These are phyloP conservation scores for Elongisporangium prolatum DNA, from an alignment of 352 stramenopile species.

Conservation along the genomic window DNA sequence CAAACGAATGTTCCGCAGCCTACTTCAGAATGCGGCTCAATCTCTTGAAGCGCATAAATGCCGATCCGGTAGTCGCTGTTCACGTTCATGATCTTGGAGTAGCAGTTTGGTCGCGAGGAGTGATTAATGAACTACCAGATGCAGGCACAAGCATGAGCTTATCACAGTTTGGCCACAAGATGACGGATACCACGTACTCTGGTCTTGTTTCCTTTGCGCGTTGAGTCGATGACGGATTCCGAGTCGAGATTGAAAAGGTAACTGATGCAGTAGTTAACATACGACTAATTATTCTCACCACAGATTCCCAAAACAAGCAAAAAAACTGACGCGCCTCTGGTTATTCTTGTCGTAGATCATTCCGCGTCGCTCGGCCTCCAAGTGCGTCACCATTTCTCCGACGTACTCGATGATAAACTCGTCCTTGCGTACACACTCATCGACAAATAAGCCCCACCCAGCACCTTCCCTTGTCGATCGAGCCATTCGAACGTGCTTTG, in stretches of 20 bases:
- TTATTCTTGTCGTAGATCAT: constrained; percentile 88
- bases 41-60: constrained; percentile 89
- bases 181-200: constrained; percentile 38
- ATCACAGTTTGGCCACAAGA: neutral
- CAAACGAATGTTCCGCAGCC: constrained; percentile 2
- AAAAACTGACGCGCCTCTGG: constrained; percentile 41
- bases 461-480: constrained; percentile 74
- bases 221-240: constrained; percentile 91
- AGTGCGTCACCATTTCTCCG: constrained; percentile 90
- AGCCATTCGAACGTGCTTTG: constrained; percentile 71
- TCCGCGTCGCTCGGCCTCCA: constrained; percentile 88
- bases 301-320: no score
- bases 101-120: constrained; percentile 78
- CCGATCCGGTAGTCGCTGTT: constrained; percentile 92
- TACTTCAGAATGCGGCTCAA: constrained; percentile 85
- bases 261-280: no score
- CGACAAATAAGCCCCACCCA: constrained; percentile 91
- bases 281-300: no score
- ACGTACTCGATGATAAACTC: constrained; percentile 95
- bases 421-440: constrained; percentile 84
- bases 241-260: constrained; percentile 95
- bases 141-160: neutral
- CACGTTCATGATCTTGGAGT: constrained; percentile 87
- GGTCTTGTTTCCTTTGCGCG: constrained; percentile 93
- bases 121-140: constrained; percentile 88